Evolutionary conservation across 345 rosid genomes (phyloP), one percentile per base, ranked within the genome.

Genomic region (Dimocarpus longan): DNA sequence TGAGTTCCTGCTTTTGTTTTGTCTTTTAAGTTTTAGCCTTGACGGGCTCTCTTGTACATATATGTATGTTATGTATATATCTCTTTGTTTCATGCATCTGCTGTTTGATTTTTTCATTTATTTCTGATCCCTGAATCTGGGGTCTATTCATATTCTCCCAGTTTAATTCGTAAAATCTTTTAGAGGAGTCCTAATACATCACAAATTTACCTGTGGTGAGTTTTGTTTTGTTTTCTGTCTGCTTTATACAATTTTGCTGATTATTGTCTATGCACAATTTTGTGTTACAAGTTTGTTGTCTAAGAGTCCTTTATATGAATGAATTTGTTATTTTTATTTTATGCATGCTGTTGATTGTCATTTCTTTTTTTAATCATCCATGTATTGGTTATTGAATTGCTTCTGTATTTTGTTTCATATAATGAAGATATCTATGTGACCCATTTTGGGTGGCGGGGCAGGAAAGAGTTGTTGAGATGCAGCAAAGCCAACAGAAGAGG

Each of bases 381-480:
- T 4, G 56, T 12, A 50, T 50, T 50, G 56, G 5, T 32, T 3
- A 10, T 54, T 19, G 64, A 10, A 71, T 71, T 71, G 46, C 15
- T 19, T 64, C 1, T 71, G 43, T 10, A 13, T 44, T 57, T 24
- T 22, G 5, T 76, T 28, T 39, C 3, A n/a, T n/a, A 26, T n/a
- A 13, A 3, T 68, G 21, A 64, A 43, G 15, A 15, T 57, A 19
- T 50, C 0, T 64, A 10, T 12, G 10, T 7, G 0, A 22, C 12
- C 1, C 11, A 60, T 12, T 75, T 57, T 50, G 19, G 56, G 66
- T 52, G 46, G 52, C 42, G 46, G 78, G 64, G 37, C 37, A 2
- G 37, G 37, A 67, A 11, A 4, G 11, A 11, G 24, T 26, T 26
- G 56, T 46, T 15, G 10, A 12, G 80, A 87, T 83, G 91, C 85